Percentiles rank a stretch among this genome's conserved stretches.
phyloP scores from a whole-genome alignment of 768 basidiomycete species.

The Naganishia vishniacii region DNA sequence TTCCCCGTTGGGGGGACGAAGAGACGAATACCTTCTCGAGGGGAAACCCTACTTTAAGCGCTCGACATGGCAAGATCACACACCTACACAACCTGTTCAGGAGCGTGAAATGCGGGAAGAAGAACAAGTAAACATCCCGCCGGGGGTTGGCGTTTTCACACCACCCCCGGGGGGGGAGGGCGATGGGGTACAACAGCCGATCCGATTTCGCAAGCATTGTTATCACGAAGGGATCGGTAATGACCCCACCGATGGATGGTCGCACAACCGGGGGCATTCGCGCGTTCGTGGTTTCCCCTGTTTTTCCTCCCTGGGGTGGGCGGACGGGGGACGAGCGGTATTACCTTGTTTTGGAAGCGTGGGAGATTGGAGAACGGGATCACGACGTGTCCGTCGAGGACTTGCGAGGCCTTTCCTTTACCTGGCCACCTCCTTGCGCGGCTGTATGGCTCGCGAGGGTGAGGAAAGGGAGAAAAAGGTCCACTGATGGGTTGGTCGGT shows the following conservation, averaged over 20 bases:
- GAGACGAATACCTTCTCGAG: slow-evolving; percentile 16
- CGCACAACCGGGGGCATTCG: too few species aligned
- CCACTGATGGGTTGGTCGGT: slow-evolving; percentile 14
- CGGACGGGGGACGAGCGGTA: too few species aligned
- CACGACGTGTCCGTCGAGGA: slow-evolving; percentile 20
- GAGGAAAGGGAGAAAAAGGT: neutral
- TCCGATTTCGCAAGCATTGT: neutral
- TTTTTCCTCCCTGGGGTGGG: too few species aligned
- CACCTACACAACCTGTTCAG: neutral
- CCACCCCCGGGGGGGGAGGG: neutral
- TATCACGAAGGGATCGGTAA: neutral
- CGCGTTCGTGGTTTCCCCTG: too few species aligned
- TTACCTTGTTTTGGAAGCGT: neutral
- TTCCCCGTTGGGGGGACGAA: too few species aligned
- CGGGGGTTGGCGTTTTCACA: neutral
- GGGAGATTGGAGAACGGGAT: slow-evolving; percentile 8
- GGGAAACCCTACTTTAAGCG: neutral
- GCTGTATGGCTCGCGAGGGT: too few species aligned
- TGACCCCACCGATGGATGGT: too few species aligned
- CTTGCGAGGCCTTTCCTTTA: slow-evolving; percentile 7
- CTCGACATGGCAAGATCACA: neutral
- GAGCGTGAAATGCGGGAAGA: slow-evolving; percentile 20
- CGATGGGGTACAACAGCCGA: slow-evolving; percentile 10
- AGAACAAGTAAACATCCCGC: too few species aligned
- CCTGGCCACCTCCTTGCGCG: neutral